Evolutionary conservation across 805 yeast genomes (phyloP).

Genomic region (Spathaspora boniae): DNA sequence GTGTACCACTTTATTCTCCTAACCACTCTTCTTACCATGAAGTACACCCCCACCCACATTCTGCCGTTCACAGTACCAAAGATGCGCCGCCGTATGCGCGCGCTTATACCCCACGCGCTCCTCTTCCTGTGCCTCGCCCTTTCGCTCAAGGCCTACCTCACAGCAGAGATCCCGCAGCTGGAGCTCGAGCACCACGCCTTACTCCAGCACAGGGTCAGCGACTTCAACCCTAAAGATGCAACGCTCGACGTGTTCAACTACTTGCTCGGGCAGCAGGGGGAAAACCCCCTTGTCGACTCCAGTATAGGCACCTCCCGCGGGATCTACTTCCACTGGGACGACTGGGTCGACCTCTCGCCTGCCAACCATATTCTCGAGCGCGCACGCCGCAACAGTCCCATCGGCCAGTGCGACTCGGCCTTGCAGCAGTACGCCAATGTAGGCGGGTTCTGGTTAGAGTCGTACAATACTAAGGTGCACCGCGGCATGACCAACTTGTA

Average conservation of each 20-base stretch:
- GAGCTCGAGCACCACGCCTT: slow-evolving; percentile 21
- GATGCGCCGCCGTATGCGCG: no score
- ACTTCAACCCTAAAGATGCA: slow-evolving; percentile 24
- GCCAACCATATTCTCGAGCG: slow-evolving; percentile 18
- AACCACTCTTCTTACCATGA: no score
- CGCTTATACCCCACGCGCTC: no score
- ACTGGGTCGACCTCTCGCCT: slow-evolving; percentile 31
- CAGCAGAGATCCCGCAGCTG: slow-evolving; percentile 17
- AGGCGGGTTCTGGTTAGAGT: slow-evolving; percentile 32
- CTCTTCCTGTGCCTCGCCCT: slow-evolving; percentile 3
- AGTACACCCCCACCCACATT: no score
- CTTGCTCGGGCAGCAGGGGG: slow-evolving; percentile 5
- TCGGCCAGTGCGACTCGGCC: slow-evolving; percentile 23
- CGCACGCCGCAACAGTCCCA: slow-evolving; percentile 13
- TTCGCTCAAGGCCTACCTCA: slow-evolving; percentile 3
- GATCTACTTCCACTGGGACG: slow-evolving; percentile 39
- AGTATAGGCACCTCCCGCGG: slow-evolving; percentile 15
- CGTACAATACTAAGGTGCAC: slow-evolving; percentile 26
- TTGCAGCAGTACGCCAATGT: slow-evolving; percentile 22
- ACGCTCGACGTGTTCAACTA: slow-evolving; percentile 12
- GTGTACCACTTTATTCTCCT: no score
- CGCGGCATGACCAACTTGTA: slow-evolving; percentile 34
- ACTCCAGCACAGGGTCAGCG: slow-evolving; percentile 18
- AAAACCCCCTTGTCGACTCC: background rate
- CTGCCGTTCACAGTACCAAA: no score